Conservation (phyloP, 805 yeast genomes). For the Cyberlindnera maclurae region DNA sequence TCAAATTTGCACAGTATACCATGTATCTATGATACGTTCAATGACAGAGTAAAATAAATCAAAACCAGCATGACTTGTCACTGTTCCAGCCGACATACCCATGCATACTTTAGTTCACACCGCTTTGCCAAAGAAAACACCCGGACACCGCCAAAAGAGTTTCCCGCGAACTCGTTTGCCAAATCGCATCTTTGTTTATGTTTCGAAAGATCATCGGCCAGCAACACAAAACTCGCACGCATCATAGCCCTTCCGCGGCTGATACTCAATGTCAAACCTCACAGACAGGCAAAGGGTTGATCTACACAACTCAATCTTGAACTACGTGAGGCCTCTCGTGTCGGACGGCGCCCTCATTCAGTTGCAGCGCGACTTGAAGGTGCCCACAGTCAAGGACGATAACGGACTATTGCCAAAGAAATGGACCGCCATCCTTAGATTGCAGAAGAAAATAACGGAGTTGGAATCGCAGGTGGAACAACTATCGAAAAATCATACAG, state of each 20-base stretch:
- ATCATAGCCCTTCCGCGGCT: too few relatives aligned
- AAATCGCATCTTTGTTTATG: background rate
- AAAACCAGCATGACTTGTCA: too few relatives aligned
- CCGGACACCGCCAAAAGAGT: background rate
- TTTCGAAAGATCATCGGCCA: background rate
- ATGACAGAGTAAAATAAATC: too few relatives aligned
- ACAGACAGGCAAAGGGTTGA: conserved; percentile 38
- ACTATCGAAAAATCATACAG: conserved; percentile 34
- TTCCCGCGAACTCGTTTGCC: conserved; percentile 1
- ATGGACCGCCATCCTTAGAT: conserved; percentile 79
- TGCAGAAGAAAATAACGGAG: conserved; percentile 68
- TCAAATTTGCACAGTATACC: too few relatives aligned
- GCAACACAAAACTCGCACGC: background rate
- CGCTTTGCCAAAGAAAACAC: too few relatives aligned
- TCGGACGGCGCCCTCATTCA: conserved; percentile 5
- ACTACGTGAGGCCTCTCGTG: conserved; percentile 35
- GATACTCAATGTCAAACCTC: conserved; percentile 24
- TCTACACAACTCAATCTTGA: conserved; percentile 40
- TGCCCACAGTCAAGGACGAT: conserved; percentile 19
- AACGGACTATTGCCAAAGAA: conserved; percentile 54
- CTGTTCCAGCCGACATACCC: too few relatives aligned
- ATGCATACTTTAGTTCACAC: too few relatives aligned
- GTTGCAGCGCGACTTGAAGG: conserved; percentile 19
- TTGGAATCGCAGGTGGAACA: conserved; percentile 53
- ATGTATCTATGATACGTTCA: too few relatives aligned